Base-by-base conservation (phyloP, 1,284 basidiomycete genomes). In the Boletus semigastroideus region DNA sequence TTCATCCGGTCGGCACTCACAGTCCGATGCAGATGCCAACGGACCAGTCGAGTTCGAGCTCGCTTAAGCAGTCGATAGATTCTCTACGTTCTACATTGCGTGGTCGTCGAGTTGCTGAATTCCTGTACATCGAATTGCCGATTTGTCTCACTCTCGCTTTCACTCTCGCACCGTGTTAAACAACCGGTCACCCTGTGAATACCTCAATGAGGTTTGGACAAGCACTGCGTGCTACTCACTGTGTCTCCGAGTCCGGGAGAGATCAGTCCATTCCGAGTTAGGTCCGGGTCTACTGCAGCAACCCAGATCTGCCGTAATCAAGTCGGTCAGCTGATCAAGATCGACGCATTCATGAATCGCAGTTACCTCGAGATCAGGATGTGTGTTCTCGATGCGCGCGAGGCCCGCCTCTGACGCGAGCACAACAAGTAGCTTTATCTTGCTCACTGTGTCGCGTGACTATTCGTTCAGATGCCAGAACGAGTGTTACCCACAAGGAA, bases 161-260 rank as follows among this genome's bases (percentile, higher is more conserved):
- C 76, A 77, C 52, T 62, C 58, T 16, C 69, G 72, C 20, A 79
- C 60, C 0, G 84, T 86, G 59, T 83, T 80, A 70, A 84, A 86
- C 49, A 86, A 62, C 20, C 84, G 81, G 59, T 87, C 84, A 9
- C 85, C 84, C 84, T 86, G 57, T 31, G n/a, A 46, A 30, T 19
- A 31, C 25, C 14, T 56, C 45, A 47, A 30, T 41, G 9, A 25
- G 5, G 17, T 12, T 38, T 33, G 5, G 5, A 42, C 22, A 28
- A 47, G n/a, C 25, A 12, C 19, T 52, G 7, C 22, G 5, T 27
- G 20, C 39, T n/a, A 73, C 86, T 68, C 62, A 90, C 91, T 37
- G 90, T 84, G 67, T 95, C 92, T 5, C 93, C 94, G 40, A 95
- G 75, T n/a, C 93, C 94, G 10, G 94, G 93, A 16, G 75, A 80